These are phyloP conservation scores for Globisporangium nunn DNA, from an alignment of 352 stramenopile genomes.

Conservation along the genomic window DNA sequence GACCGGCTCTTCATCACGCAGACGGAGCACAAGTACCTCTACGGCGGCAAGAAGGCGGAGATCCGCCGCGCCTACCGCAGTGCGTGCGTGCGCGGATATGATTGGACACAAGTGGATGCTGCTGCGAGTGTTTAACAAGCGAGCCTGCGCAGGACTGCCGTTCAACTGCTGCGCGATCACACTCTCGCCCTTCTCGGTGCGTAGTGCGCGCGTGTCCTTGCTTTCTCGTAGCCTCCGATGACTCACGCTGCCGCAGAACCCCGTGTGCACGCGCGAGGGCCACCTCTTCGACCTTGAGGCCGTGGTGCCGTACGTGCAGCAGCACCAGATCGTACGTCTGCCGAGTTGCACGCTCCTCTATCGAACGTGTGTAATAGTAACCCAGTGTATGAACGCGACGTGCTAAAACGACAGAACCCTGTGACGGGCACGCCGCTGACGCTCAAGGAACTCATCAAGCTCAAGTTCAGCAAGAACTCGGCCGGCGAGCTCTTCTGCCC, in stretches of 20 bases:
- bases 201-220: background rate
- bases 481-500: constrained; percentile 84
- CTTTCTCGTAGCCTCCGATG: background rate
- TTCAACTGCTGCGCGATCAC: constrained; percentile 98
- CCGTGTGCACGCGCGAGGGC: constrained; percentile 92
- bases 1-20: constrained; percentile 86
- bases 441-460: constrained; percentile 92
- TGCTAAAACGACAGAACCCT: constrained; percentile 70
- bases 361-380: background rate
- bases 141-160: constrained; percentile 65
- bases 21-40: constrained; percentile 91
- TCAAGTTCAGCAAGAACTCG: constrained; percentile 81
- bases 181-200: constrained; percentile 83
- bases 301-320: constrained; percentile 94
- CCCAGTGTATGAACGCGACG: background rate
- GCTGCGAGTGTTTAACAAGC: background rate
- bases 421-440: constrained; percentile 89
- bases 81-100: constrained; percentile 15
- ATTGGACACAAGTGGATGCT: background rate
- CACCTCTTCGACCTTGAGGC: constrained; percentile 97
- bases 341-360: too few relatives aligned
- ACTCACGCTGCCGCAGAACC: constrained; percentile 42
- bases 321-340: constrained; percentile 87
- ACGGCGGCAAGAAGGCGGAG: constrained; percentile 89
- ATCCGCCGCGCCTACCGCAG: constrained; percentile 70